These are phyloP conservation scores for Phialophora tarda DNA, from an alignment of 2,329 filamentous ascomycete species.

Conservation along the genomic window DNA sequence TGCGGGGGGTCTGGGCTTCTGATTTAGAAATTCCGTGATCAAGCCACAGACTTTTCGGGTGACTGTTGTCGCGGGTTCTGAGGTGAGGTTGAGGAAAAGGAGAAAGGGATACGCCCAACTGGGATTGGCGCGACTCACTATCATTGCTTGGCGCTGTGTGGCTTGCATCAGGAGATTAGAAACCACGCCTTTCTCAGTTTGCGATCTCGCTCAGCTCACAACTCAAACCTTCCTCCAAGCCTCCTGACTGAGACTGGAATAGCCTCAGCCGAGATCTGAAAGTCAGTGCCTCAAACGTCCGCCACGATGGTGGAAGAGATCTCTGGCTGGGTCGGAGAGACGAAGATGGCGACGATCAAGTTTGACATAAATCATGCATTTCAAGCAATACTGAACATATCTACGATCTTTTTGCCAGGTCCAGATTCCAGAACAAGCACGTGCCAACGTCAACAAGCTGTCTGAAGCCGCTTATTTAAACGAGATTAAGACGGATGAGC, in stretches of 20 bases:
- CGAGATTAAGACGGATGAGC: neutral
- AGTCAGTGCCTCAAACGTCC: neutral
- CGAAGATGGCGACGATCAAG: neutral
- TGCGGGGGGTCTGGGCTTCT: neutral
- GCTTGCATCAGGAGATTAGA: conserved; percentile 21
- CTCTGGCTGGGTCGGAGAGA: neutral
- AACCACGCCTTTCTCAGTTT: neutral
- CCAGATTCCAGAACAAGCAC: neutral
- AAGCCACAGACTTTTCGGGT: conserved; percentile 11
- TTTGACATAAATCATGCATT: neutral
- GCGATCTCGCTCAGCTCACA: neutral
- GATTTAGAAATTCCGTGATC: conserved; percentile 4
- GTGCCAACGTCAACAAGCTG: neutral
- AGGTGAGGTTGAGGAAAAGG: conserved; percentile 21
- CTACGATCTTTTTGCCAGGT: neutral
- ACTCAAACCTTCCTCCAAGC: neutral
- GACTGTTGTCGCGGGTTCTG: conserved; percentile 2
- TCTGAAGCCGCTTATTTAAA: neutral
- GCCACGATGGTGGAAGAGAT: neutral
- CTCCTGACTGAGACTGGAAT: conserved; percentile 11
- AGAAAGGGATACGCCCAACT: conserved; percentile 11
- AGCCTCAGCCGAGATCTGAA: neutral
- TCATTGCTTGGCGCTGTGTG: conserved; percentile 15
- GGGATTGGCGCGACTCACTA: conserved; percentile 9
- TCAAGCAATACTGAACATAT: neutral